phyloP scores from a whole-genome alignment of 176 grass and related monocot genomes.

The Juncus effusus region DNA sequence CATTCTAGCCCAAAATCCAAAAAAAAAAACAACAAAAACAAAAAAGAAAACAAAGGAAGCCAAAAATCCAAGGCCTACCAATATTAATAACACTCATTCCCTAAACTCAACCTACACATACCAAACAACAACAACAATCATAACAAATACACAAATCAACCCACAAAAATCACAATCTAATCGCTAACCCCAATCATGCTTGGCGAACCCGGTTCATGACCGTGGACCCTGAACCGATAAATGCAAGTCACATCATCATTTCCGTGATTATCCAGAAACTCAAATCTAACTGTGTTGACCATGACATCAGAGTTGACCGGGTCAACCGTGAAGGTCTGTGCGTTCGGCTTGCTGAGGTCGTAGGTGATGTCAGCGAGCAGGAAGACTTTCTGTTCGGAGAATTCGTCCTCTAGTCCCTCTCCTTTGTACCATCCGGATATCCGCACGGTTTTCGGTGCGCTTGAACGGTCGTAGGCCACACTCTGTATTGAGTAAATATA shows the following conservation, averaged over 20 bases:
- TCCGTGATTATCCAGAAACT: slow-evolving; percentile 72
- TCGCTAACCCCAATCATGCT: slow-evolving; percentile 17
- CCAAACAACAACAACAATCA: not conserved
- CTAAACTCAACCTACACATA: not conserved
- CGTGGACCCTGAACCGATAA: slow-evolving; percentile 91
- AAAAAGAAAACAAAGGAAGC: too few species aligned
- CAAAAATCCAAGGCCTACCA: too few species aligned
- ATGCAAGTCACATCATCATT: slow-evolving; percentile 64
- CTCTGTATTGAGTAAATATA: slow-evolving; percentile 46
- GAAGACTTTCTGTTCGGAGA: slow-evolving; percentile 1
- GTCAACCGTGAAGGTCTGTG: slow-evolving; percentile 52
- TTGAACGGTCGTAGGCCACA: slow-evolving; percentile 75
- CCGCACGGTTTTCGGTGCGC: slow-evolving; percentile 71
- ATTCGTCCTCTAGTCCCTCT: slow-evolving; percentile 28
- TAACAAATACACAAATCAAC: not conserved
- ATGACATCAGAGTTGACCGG: not conserved
- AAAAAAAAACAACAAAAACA: too few species aligned
- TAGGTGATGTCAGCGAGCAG: slow-evolving; percentile 57
- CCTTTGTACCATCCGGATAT: slow-evolving; percentile 58
- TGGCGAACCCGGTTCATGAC: slow-evolving; percentile 41
- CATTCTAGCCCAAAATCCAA: too few species aligned
- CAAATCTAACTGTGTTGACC: slow-evolving; percentile 56
- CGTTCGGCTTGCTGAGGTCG: slow-evolving; percentile 62
- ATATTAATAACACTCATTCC: too few species aligned
- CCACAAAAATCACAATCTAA: too few species aligned